Base-by-base conservation (phyloP, 2,329 filamentous ascomycete genomes). In the Hawksworthiomyces lignivorus region DNA sequence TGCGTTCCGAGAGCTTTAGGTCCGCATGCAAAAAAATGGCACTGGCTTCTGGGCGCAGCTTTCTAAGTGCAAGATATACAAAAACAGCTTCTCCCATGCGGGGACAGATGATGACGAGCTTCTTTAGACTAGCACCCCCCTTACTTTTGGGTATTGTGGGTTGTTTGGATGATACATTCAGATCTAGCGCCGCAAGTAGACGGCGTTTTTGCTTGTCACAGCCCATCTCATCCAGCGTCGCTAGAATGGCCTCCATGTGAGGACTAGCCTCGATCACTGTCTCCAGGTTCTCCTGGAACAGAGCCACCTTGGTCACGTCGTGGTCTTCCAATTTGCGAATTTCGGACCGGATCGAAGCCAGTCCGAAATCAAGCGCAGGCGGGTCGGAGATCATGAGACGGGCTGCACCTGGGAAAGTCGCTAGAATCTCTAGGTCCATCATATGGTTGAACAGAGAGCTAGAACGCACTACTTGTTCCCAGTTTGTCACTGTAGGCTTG, bases 291-390 rank as follows among this genome's bases (percentile, higher is more conserved):
- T 36, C 11, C 21, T 42, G 45, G 40, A 51, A 52, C n/a, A 44
- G 39, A 7, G 36, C 28, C 22, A 52, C 45, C 30, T 44, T 35
- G 27, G 32, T 18, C n/a, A 45, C 40, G 17, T 52, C 41, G 33
- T 35, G 43, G 29, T 44, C 34, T 15, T 45, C 30, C 27, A 41
- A 46, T 31, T 45, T 32, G 33, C 39, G 43, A 26, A 54, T 47
- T 32, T 46, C 42, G 3, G 28, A 18, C 2, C 48, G 47, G 18
- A 54, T 20, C 9, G 41, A 84, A 53, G 90, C 83, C 38, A 80
- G 79, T 59, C 94, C 86, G 52, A 88, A 92, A 15, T 86, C 79
- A 61, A 94, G 56, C 44, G 67, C 70, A 43, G 49, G 47, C 27
- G 60, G 59, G 42, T 81, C 76, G 19, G 83, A 82, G 7, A 47